Percentiles rank a stretch among this genome's conserved stretches.
Conservation (phyloP, 257 asterid species). For the Solanum ossicruentum region DNA sequence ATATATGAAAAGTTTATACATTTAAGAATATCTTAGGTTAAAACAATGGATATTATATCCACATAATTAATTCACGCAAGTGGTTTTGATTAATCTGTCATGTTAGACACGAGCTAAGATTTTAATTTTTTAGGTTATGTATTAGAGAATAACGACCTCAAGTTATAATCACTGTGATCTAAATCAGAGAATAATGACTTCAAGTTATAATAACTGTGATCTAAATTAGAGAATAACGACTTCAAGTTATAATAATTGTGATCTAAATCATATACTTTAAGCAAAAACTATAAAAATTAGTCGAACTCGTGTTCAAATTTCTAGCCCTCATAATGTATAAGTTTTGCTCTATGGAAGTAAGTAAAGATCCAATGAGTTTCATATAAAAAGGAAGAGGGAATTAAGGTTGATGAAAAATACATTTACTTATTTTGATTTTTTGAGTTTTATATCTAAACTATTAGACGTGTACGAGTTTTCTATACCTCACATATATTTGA, state of each 20-base stretch:
- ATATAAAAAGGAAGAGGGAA: neutral
- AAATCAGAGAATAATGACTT: neutral
- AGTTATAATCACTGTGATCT: neutral
- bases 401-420: neutral
- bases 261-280: neutral
- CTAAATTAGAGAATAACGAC: neutral
- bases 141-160: neutral
- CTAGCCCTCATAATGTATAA: neutral
- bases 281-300: neutral
- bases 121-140: neutral
- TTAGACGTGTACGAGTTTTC: accelerated
- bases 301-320: neutral
- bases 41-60: neutral
- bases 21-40: neutral
- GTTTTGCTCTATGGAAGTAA: neutral
- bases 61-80: neutral
- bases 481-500: neutral
- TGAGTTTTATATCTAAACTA: neutral
- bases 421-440: neutral
- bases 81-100: neutral
- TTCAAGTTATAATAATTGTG: neutral
- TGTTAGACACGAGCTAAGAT: neutral
- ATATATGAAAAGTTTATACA: neutral
- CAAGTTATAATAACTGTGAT: neutral
- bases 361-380: neutral